Percentiles rank a stretch among this genome's conserved stretches.
phyloP scores from a whole-genome alignment of 352 stramenopile genomes.

The Phytophthora niederhauseri region DNA sequence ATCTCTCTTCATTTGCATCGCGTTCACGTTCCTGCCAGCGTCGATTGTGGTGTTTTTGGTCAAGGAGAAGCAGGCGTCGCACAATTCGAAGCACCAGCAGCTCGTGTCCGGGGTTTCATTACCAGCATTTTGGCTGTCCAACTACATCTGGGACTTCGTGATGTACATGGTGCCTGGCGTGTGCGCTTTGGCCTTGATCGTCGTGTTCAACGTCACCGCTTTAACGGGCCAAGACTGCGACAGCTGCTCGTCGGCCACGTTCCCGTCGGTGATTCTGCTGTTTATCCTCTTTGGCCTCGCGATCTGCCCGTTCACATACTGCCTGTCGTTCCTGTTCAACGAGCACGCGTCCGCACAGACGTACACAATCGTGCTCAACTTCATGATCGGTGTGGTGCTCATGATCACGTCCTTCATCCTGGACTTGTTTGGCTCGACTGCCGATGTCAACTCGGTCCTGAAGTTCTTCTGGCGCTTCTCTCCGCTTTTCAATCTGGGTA shows the following conservation, averaged over 20 bases:
- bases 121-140: conserved; percentile 95
- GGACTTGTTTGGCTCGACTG: conserved; percentile 43
- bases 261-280: conserved; percentile 51
- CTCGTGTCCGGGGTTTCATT: conserved; percentile 93
- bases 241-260: conserved; percentile 44
- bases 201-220: conserved; percentile 42
- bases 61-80: conserved; percentile 85
- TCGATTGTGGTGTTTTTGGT: conserved; percentile 95
- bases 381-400: conserved; percentile 58
- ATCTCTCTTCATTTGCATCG: conserved; percentile 83
- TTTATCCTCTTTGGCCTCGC: conserved; percentile 61
- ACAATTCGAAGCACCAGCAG: conserved; percentile 97
- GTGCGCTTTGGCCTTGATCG: conserved; percentile 40
- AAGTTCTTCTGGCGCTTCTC: conserved; percentile 74
- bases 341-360: conserved; percentile 59
- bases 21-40: conserved; percentile 89
- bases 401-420: conserved; percentile 62
- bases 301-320: conserved; percentile 62
- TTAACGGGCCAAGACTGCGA: conserved; percentile 55
- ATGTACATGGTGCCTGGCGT: conserved; percentile 84
- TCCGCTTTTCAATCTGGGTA: conserved; percentile 52
- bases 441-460: conserved; percentile 49
- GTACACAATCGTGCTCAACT: conserved; percentile 68
- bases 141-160: conserved; percentile 93
- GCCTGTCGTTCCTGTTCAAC: conserved; percentile 62